These are phyloP conservation scores for Monilinia fructicola DNA, from an alignment of 2,329 filamentous ascomycete genomes.

Conservation along the genomic window DNA sequence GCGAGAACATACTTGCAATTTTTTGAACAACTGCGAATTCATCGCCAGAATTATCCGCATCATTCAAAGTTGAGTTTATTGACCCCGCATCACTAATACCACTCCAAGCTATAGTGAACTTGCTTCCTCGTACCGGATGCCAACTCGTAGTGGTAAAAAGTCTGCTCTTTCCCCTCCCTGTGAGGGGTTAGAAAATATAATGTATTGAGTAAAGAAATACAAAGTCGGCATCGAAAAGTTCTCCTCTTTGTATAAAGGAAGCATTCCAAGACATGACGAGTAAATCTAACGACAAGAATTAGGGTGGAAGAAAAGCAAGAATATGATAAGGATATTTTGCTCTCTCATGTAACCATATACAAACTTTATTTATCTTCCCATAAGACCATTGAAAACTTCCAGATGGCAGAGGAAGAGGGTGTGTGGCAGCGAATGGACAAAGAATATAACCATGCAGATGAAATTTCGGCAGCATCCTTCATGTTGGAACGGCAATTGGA, in stretches of 20 bases:
- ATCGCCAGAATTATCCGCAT: conserved; percentile 3
- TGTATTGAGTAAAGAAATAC: not conserved
- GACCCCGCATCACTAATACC: conserved; percentile 1
- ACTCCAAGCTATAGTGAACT: conserved; percentile 8
- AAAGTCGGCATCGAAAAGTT: not conserved
- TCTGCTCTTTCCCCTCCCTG: not conserved
- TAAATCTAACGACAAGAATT: not conserved
- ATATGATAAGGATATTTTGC: rapidly evolving
- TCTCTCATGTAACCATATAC: not conserved
- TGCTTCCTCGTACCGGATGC: not conserved
- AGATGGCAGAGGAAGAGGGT: not conserved
- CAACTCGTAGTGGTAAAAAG: conserved; percentile 4
- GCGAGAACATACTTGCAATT: not conserved
- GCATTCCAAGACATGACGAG: not conserved
- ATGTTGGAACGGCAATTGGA: not conserved
- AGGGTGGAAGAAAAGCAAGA: not conserved
- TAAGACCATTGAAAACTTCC: not conserved
- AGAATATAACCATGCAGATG: too few relatives aligned
- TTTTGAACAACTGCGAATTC: not conserved
- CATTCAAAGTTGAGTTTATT: not conserved
- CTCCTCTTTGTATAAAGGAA: not conserved
- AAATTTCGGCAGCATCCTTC: not conserved
- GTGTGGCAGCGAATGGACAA: not conserved
- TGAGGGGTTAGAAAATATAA: not conserved
- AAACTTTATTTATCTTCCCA: not conserved